These are phyloP conservation scores for Chaetomium olivaceum DNA, from an alignment of 2,329 filamentous ascomycete species.

Conservation along the genomic window DNA sequence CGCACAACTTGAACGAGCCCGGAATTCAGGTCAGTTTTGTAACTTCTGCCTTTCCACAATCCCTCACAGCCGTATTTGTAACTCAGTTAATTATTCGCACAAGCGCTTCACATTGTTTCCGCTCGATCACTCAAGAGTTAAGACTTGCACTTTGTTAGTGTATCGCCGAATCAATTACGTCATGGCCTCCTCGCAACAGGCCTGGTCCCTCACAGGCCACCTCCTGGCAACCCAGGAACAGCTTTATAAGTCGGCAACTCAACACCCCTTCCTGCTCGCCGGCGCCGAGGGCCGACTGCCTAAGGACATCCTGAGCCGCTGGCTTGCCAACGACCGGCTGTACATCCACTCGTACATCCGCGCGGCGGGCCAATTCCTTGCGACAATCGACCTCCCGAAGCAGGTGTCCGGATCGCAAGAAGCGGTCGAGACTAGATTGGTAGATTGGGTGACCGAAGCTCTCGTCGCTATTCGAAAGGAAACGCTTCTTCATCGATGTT, in stretches of 20 bases:
- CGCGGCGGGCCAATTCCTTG: slow-evolving; percentile 65
- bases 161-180: background rate
- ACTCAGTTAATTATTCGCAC: too few relatives aligned
- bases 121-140: background rate
- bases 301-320: slow-evolving; percentile 58
- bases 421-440: slow-evolving; percentile 54
- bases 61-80: too few relatives aligned
- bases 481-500: slow-evolving; percentile 66
- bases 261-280: slow-evolving; percentile 64
- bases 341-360: slow-evolving; percentile 68
- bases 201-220: slow-evolving; percentile 54
- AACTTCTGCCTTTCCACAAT: too few relatives aligned
- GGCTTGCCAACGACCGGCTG: slow-evolving; percentile 71
- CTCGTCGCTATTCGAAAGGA: slow-evolving; percentile 68
- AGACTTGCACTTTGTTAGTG: background rate
- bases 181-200: slow-evolving; percentile 17
- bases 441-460: slow-evolving; percentile 64
- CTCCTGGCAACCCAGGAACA: slow-evolving; percentile 53
- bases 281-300: slow-evolving; percentile 64
- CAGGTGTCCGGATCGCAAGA: slow-evolving; percentile 32
- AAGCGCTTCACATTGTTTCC: background rate
- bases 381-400: slow-evolving; percentile 59
- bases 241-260: slow-evolving; percentile 58
- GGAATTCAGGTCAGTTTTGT: background rate
- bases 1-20: too few relatives aligned